Base-by-base conservation (phyloP, 2,329 filamentous ascomycete genomes). In the Colletotrichum destructivum region DNA sequence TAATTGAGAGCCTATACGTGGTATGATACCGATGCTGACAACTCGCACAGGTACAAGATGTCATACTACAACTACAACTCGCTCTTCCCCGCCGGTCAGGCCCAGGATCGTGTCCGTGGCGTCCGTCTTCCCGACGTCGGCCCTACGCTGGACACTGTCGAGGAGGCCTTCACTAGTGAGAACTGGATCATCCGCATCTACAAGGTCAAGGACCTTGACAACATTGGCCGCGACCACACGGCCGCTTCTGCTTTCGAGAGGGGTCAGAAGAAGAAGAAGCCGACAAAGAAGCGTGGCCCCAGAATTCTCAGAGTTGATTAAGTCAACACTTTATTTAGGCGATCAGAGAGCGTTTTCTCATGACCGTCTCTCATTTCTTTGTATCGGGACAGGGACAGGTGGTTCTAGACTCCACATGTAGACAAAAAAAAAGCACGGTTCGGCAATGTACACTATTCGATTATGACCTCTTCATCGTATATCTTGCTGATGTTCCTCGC, bases 131-230 rank as follows among this genome's bases (percentile, higher is more conserved):
- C 96, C n/a, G 90, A 94, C 15, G 88, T 95, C 76, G 92, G 94
- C 1, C 96, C 96, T 11, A 89, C 93, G 73, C 91, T 99, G 71
- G 94, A 93, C 83, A 96, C 93, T 5, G 84, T 99, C 57, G 96
- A 99, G 81, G 96, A 99, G 85, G 96, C 96, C 12, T 99, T 97
- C 82, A 99, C 97, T 66, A 98, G 94, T 79, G 96, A 99, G 88
- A 99, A 99, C 89, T 99, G 96, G 96, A 99, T 99, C 82, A 98
- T 99, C 81, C 90, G 96, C 75, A 98, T 99, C 80, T 99, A 98
- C 89, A 99, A 99, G 89, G 96, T 99, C 85, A 99, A 99, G 87
- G 95, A 98, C 78, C 91, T 98, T 71, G 96, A 99, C 86, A 98
- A 98, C 82, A 88, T 99, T 75, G 96, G 95, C 66, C 91, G 96